Conservation (phyloP, 2,329 filamentous ascomycete genomes). For the Samsoniella hepiali region DNA sequence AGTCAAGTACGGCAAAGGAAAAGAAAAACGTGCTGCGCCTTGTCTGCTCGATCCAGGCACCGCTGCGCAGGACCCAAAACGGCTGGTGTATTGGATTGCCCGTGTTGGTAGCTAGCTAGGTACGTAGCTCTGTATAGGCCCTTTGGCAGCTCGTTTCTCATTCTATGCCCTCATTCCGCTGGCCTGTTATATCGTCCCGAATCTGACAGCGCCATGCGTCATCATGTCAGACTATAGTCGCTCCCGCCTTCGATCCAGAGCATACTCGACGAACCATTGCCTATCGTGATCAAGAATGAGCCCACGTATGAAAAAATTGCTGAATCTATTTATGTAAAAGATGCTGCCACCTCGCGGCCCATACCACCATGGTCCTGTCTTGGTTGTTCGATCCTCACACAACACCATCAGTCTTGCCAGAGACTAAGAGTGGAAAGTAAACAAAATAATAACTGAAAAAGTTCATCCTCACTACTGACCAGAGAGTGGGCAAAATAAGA, state of each 20-base stretch:
- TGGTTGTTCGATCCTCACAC: not conserved
- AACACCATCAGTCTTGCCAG: constrained; percentile 4
- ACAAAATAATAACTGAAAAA: not conserved
- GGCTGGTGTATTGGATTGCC: not conserved
- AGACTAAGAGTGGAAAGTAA: constrained; percentile 9
- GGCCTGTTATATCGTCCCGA: constrained; percentile 4
- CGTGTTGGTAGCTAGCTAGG: not conserved
- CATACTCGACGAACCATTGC: constrained; percentile 11
- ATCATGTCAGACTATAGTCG: constrained; percentile 19
- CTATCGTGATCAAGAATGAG: constrained; percentile 13
- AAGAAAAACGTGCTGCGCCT: not conserved
- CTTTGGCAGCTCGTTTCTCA: not conserved
- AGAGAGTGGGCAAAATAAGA: not conserved
- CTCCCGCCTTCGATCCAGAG: not conserved
- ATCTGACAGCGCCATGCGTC: constrained; percentile 16
- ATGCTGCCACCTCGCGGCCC: constrained; percentile 10
- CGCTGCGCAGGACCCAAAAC: not conserved
- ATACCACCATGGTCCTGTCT: not conserved
- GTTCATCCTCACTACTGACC: not conserved
- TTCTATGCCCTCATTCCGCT: not conserved
- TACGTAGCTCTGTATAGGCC: not conserved
- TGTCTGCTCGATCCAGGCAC: not conserved
- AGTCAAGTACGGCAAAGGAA: not conserved
- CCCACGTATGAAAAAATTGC: not conserved
- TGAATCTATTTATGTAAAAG: constrained; percentile 15